These are phyloP conservation scores for Coemansia sp. DNA, from an alignment of 192 early-diverging fungal genomes.

Conservation along the genomic window DNA sequence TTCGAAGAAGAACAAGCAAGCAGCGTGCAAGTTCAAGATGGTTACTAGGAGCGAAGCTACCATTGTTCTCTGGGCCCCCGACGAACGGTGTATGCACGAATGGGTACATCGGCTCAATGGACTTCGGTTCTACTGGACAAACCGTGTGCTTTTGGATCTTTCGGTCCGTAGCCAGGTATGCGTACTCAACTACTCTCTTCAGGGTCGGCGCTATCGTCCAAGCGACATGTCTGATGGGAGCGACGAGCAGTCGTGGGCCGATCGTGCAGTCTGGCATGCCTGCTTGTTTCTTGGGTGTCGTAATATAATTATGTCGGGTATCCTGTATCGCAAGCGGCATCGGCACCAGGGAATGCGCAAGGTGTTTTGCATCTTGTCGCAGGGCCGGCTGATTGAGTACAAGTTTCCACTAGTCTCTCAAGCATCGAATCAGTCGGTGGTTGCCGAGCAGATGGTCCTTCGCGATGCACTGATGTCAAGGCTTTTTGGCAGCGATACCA, in stretches of 20 bases:
- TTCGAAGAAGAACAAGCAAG: slow-evolving; percentile 23
- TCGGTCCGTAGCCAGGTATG: slow-evolving; percentile 35
- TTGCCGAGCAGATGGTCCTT: slow-evolving; percentile 20
- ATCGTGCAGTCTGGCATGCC: slow-evolving; percentile 48
- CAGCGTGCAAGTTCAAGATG: slow-evolving; percentile 37
- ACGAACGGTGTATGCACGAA: slow-evolving; percentile 38
- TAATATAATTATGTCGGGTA: slow-evolving; percentile 41
- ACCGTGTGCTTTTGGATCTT: slow-evolving; percentile 36
- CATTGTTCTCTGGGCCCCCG: slow-evolving; percentile 42
- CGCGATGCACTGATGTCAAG: slow-evolving; percentile 22
- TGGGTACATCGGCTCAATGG: slow-evolving; percentile 45
- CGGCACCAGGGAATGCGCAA: slow-evolving; percentile 50
- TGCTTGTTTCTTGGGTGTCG: slow-evolving; percentile 53
- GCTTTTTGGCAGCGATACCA: slow-evolving; percentile 14
- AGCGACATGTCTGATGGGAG: slow-evolving; percentile 33
- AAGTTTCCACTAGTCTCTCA: slow-evolving; percentile 21
- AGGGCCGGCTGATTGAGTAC: slow-evolving; percentile 49
- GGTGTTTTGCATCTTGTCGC: slow-evolving; percentile 52
- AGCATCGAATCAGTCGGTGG: slow-evolving; percentile 18
- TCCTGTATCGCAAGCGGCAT: slow-evolving; percentile 52
- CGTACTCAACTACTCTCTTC: slow-evolving; percentile 37
- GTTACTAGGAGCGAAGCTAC: slow-evolving; percentile 33
- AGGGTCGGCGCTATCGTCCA: slow-evolving; percentile 30
- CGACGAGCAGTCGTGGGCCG: slow-evolving; percentile 47
- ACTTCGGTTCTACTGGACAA: slow-evolving; percentile 48